Evolutionary conservation across 225 moss, liverwort and hornwort species (phyloP), one percentile per base, ranked within the genome.

Genomic region (Marchantia polymorpha): DNA sequence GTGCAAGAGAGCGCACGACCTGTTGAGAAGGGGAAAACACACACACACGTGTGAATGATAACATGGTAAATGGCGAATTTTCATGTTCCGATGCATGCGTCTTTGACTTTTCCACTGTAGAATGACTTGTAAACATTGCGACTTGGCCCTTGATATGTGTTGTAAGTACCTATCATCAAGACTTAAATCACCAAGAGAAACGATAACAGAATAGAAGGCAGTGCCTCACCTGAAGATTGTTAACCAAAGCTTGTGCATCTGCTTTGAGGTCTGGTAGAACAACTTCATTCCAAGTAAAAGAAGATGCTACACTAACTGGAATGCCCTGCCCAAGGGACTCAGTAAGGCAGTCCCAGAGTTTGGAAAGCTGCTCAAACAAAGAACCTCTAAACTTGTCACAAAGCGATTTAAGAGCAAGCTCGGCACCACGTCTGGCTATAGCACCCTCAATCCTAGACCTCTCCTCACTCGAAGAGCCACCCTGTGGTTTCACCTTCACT

Each of bases 331-430:
- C 95, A 26, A 95, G 85, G 71, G 89, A 87, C 84, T 95, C 95
- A 50, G 95, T 95, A 69, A 95, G 83, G 89, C 95, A 95, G 65
- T 93, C 95, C 95, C 95, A 95, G 77, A 95, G 82, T 86, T 91
- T 95, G 51, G 93, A 92, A 65, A 95, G 90, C 82, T 91, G 91
- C 73, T 92, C 92, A 83, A 95, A 86, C 82, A 95, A 82, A 60
- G 86, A 87, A 74, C 77, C 80, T 52, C 85, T 90, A 86, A 95
- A 95, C 78, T 92, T 93, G 63, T 87, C 84, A 83, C 90, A 92
- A 25, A 95, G 87, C 14, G 93, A 90, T 85, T 89, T 91, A 78
- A 95, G 75, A 19, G 90, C 88, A 69, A 92, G 74, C 73, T 95
- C 95, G 76, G 93, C 95, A 75, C 95, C 95, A 51, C 93, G 95